These are phyloP conservation scores for Leccinum fuscescens DNA, from an alignment of 1,284 basidiomycete genomes.

Conservation along the genomic window DNA sequence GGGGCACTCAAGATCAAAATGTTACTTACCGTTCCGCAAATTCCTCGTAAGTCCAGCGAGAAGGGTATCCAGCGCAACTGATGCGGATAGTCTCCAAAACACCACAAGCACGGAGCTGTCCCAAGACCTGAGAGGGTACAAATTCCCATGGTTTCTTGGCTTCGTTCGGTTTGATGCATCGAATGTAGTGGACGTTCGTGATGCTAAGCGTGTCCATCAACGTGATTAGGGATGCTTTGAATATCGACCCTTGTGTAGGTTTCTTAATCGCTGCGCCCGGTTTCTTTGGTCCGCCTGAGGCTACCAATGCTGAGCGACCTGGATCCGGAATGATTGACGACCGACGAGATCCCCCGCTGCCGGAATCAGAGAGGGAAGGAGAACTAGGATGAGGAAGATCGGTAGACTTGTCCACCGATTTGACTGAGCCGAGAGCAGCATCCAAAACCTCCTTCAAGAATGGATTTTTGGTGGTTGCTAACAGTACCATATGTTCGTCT, in stretches of 20 bases:
- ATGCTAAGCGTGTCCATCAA: constrained; percentile 97
- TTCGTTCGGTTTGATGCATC: constrained; percentile 99
- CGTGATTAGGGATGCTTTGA: constrained; percentile 92
- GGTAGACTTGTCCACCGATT: constrained; percentile 48
- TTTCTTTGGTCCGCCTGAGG: constrained; percentile 51
- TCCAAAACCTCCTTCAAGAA: constrained; percentile 97
- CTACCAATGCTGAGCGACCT: constrained; percentile 71
- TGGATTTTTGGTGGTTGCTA: constrained; percentile 83
- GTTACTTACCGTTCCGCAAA: constrained; percentile 90
- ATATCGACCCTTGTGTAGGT: constrained; percentile 97
- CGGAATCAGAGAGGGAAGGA: constrained; percentile 73
- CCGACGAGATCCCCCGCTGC: constrained; percentile 69
- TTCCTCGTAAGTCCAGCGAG: constrained; percentile 98
- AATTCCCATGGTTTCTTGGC: constrained; percentile 97
- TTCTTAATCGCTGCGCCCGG: constrained; percentile 77
- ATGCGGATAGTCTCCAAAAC: constrained; percentile 99
- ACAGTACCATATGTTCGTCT: constrained; percentile 91
- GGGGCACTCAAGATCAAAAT: background rate
- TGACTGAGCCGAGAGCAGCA: constrained; percentile 76
- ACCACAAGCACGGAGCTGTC: constrained; percentile 96
- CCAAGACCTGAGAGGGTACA: constrained; percentile 92
- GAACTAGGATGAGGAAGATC: constrained; percentile 55
- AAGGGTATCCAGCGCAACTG: constrained; percentile 98
- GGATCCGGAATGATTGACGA: constrained; percentile 84
- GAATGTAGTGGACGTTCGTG: constrained; percentile 99